Percentiles rank a stretch among this genome's conserved stretches.
These are phyloP conservation scores for Neurospora sp. DNA, from an alignment of 495 filamentous ascomycete species.

Conservation along the genomic window DNA sequence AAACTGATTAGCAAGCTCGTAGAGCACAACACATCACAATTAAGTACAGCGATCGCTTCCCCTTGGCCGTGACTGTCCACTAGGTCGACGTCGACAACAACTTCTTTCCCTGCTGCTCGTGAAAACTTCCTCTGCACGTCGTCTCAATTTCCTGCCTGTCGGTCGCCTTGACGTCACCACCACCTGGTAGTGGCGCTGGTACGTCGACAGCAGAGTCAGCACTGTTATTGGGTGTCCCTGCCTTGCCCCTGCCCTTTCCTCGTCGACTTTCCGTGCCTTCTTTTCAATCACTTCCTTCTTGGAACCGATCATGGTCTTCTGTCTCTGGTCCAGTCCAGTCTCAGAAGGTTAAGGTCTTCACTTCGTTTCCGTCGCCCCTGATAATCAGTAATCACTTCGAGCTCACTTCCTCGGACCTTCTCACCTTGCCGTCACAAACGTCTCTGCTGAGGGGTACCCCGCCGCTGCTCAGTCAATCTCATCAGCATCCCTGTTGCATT, in stretches of 20 bases:
- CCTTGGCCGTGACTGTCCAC: background rate
- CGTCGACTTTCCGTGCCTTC: background rate
- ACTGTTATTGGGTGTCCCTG: background rate
- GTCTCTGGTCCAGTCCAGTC: background rate
- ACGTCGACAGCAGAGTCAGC: background rate
- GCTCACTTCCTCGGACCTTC: background rate
- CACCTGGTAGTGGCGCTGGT: background rate
- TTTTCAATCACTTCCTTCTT: background rate
- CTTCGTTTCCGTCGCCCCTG: background rate
- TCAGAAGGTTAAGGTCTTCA: background rate
- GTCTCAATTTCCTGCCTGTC: background rate
- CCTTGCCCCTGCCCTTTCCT: background rate
- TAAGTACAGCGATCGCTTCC: background rate
- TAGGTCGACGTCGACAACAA: background rate
- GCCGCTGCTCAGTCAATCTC: background rate
- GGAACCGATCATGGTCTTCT: background rate
- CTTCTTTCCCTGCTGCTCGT: background rate
- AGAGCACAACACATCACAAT: background rate
- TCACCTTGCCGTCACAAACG: background rate
- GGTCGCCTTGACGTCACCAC: background rate
- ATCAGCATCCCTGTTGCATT: background rate
- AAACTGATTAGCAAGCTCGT: background rate
- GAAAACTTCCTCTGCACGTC: background rate
- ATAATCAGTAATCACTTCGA: background rate
- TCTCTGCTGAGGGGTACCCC: background rate